A percentile compares a stretch with the other conserved stretches of the same genome.
These are phyloP conservation scores for Tricholoma hemisulphureum DNA, from an alignment of 768 basidiomycete species.

Conservation along the genomic window DNA sequence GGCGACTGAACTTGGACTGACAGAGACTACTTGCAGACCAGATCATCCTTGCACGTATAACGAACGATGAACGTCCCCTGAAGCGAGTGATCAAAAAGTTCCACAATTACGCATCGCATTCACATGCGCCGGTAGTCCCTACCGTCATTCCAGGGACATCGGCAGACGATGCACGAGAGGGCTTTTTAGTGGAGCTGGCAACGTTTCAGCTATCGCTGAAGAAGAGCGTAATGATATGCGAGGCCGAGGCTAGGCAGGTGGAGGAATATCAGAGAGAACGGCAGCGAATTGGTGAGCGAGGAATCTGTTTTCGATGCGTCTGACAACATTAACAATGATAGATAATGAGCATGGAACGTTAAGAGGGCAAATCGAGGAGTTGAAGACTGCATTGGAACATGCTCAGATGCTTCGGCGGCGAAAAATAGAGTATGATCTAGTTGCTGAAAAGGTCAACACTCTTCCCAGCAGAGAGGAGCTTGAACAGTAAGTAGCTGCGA, in stretches of 20 bases:
- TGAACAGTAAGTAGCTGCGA: conserved; percentile 54
- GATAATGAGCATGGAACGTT: conserved; percentile 71
- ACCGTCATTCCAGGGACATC: conserved; percentile 24
- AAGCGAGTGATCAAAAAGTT: conserved; percentile 81
- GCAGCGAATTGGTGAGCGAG: conserved; percentile 64
- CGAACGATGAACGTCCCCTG: conserved; percentile 77
- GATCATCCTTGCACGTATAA: conserved; percentile 77
- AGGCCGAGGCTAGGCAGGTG: conserved; percentile 83
- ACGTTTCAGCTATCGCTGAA: conserved; percentile 72
- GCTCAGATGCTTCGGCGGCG: conserved; percentile 72
- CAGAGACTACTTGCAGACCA: conserved; percentile 51
- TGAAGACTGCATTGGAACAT: conserved; percentile 74
- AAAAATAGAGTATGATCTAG: conserved; percentile 85
- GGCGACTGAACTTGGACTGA: conserved; percentile 22
- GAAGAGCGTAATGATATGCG: conserved; percentile 81
- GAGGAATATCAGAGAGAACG: conserved; percentile 78
- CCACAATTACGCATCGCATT: conserved; percentile 64
- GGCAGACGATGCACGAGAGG: conserved; percentile 72
- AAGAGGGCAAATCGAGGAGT: conserved; percentile 69
- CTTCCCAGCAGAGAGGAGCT: conserved; percentile 76
- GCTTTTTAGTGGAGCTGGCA: conserved; percentile 74
- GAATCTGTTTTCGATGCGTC: neutral
- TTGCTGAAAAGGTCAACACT: conserved; percentile 80
- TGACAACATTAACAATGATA: conserved; percentile 23
- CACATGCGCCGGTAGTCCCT: conserved; percentile 46